Evolutionary conservation across 495 filamentous ascomycete genomes (phyloP), one percentile per base, ranked within the genome.

Genomic region (Aspergillus indologenus): DNA sequence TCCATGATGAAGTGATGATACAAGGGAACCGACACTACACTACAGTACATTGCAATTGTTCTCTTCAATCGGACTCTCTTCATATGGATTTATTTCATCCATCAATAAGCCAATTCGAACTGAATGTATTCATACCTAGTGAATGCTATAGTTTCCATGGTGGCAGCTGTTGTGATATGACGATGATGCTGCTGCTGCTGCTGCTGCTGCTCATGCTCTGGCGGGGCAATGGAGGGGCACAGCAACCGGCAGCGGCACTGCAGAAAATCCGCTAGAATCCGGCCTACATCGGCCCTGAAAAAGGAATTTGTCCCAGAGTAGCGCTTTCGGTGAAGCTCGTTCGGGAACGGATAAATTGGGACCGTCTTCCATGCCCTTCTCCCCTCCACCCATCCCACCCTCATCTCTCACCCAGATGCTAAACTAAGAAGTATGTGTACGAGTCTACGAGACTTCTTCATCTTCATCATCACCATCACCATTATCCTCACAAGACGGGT

Each of bases 161-260:
- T n/a, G n/a, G n/a, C n/a, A n/a, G n/a, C n/a, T n/a, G n/a, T n/a
- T n/a, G 53, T 59, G 59, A 61, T 59, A 56, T 53, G 56, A 61
- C 56, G 59, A 54, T 53, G 45, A 49, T 58, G 54, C 50, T 60
- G n/a, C n/a, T n/a, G n/a, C n/a, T n/a, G n/a, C n/a, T n/a, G n/a
- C n/a, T n/a, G n/a, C n/a, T n/a, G n/a, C n/a, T n/a, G n/a, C 44
- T 42, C 42, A 50, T 49, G n/a, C 12, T 57, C 64, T 60, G 59
- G 57, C 68, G 72, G 71, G 72, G 72, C 71, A 71, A 71, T 69
- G 69, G 72, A 73, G 72, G 72, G 71, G 71, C 63, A 68, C 45
- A 34, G 31, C 9, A 40, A 20, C 45, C 47, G 17, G 47, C 47
- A 26, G 21, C 19, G 15, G 47, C 47, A 50, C 19, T 26, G 46